Evolutionary conservation across 768 basidiomycete species (phyloP).

Genomic region (Boletus bicolor): DNA sequence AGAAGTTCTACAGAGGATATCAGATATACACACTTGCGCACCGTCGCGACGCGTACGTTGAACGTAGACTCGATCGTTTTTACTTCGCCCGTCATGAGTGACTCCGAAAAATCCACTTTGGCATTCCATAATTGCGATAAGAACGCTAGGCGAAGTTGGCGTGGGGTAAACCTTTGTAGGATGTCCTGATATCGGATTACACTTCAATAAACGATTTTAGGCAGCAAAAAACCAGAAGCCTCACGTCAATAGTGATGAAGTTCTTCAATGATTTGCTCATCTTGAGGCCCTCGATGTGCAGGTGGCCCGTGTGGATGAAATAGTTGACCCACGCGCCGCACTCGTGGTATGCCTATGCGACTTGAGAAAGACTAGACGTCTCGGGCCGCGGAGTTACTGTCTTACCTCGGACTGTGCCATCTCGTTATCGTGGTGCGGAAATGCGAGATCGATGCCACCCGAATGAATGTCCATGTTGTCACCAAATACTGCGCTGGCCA

Average conservation of each 20-base stretch:
- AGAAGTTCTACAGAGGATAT: constrained; percentile 74
- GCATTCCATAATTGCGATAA: constrained; percentile 88
- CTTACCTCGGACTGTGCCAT: constrained; percentile 92
- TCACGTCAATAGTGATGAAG: constrained; percentile 93
- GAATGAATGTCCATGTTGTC: constrained; percentile 94
- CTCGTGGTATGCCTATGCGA: constrained; percentile 81
- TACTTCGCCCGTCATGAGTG: constrained; percentile 85
- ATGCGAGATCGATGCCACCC: constrained; percentile 95
- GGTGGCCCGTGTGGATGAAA: constrained; percentile 96
- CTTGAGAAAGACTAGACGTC: constrained; percentile 4
- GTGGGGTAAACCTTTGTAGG: constrained; percentile 72
- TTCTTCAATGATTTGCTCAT: constrained; percentile 99
- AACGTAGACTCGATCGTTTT: constrained; percentile 77
- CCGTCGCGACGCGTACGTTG: constrained; percentile 56
- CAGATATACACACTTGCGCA: background rate
- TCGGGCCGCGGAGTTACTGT: constrained; percentile 4
- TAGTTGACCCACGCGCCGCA: constrained; percentile 97
- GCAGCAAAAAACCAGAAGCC: constrained; percentile 23
- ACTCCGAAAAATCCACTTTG: constrained; percentile 92
- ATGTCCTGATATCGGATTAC: constrained; percentile 63
- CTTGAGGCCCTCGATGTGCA: constrained; percentile 97
- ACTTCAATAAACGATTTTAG: constrained; percentile 3
- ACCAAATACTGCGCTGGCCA: constrained; percentile 76
- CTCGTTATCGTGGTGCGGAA: constrained; percentile 99
- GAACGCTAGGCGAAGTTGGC: constrained; percentile 91